Conservation (phyloP, 202 grass and related monocot genomes). For the Schoenoplectus tabernaemontani region DNA sequence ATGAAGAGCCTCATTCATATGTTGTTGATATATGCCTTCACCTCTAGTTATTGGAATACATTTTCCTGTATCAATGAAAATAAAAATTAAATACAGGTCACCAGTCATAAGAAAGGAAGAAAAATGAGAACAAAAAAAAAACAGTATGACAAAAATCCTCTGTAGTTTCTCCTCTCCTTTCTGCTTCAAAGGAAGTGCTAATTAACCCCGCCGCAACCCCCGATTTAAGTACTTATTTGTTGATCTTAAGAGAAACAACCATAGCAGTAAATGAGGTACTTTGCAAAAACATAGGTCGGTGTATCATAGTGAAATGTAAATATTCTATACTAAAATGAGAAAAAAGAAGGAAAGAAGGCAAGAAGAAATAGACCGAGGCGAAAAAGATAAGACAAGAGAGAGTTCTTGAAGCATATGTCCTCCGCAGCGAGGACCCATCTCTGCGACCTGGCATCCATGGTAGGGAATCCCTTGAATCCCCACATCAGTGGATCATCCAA, state of each 20-base stretch:
- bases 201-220: not conserved
- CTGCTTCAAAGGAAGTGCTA: not conserved
- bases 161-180: not conserved
- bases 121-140: not conserved
- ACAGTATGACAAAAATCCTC: not conserved
- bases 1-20: conserved; percentile 88
- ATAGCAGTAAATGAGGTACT: not conserved
- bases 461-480: conserved; percentile 94
- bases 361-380: conserved; percentile 47
- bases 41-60: conserved; percentile 80
- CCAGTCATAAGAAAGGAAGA: not conserved
- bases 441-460: conserved; percentile 48
- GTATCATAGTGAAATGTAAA: not conserved
- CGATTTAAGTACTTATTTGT: no score
- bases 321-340: not conserved
- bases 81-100: not conserved
- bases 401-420: conserved; percentile 95
- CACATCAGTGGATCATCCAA: conserved; percentile 89
- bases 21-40: conserved; percentile 82
- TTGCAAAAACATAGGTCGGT: not conserved
- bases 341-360: not conserved
- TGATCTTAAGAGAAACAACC: not conserved
- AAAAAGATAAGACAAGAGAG: conserved; percentile 71
- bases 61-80: conserved; percentile 46
- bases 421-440: conserved; percentile 85